Conservation (phyloP, 2,329 filamentous ascomycete genomes). For the Aspergillus nomiae region DNA sequence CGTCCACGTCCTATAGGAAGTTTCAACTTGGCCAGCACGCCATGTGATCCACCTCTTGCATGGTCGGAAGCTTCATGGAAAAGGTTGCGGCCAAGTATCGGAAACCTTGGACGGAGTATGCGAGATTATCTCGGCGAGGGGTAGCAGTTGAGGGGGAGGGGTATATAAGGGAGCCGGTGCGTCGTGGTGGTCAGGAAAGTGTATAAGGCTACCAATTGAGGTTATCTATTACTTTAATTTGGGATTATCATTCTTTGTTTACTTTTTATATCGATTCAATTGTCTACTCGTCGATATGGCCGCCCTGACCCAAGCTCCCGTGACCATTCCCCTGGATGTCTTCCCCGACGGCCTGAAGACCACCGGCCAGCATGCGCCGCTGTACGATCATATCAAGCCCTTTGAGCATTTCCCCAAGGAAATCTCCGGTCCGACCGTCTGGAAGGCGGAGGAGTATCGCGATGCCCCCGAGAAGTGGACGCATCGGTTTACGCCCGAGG, state of each 20-base stretch:
- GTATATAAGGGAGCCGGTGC: background rate
- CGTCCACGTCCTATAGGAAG: constrained; percentile 18
- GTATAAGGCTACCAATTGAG: background rate
- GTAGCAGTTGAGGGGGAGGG: background rate
- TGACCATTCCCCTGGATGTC: constrained; percentile 46
- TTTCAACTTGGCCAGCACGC: constrained; percentile 26
- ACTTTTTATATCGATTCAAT: background rate
- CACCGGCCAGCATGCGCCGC: constrained; percentile 71
- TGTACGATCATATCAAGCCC: constrained; percentile 65
- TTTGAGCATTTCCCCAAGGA: constrained; percentile 71
- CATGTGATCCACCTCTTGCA: constrained; percentile 32
- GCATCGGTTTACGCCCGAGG: constrained; percentile 66
- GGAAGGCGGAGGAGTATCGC: constrained; percentile 67
- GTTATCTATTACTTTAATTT: constrained; percentile 31
- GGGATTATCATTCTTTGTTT: constrained; percentile 14
- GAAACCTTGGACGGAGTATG: background rate
- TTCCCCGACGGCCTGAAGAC: constrained; percentile 69
- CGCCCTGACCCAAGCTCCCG: constrained; percentile 43
- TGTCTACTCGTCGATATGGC: constrained; percentile 16
- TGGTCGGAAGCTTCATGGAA: background rate
- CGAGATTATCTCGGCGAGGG: background rate
- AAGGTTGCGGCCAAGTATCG: background rate
- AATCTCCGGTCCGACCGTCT: constrained; percentile 72
- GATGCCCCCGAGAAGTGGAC: constrained; percentile 70
- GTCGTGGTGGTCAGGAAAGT: background rate